Conservation (phyloP, 495 filamentous ascomycete species). For the Rhizodiscina lignyota region DNA sequence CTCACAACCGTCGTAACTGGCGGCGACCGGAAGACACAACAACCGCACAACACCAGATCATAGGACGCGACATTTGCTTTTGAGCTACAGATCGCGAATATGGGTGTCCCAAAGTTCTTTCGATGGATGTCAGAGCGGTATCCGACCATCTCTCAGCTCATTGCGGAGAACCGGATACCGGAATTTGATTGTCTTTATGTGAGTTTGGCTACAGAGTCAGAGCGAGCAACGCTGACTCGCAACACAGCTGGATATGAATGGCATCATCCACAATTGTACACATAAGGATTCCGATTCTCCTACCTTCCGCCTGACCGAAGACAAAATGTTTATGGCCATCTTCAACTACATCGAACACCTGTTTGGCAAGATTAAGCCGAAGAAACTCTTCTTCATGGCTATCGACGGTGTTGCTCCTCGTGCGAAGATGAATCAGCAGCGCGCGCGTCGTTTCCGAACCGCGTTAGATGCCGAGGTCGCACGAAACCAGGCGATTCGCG, state of each 20-base stretch:
- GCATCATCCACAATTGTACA: constrained; percentile 99
- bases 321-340: constrained; percentile 98
- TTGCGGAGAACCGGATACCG: constrained; percentile 96
- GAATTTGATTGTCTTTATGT: constrained; percentile 97
- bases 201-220: constrained; percentile 9
- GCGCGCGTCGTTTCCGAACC: constrained; percentile 86
- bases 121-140: constrained; percentile 98
- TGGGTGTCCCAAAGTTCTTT: constrained; percentile 93
- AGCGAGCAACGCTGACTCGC: constrained; percentile 6
- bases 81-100: constrained; percentile 13
- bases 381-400: constrained; percentile 98
- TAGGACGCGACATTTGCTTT: too few species aligned
- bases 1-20: too few species aligned
- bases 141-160: constrained; percentile 94
- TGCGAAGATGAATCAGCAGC: constrained; percentile 99
- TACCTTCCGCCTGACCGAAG: constrained; percentile 85
- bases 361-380: constrained; percentile 96
- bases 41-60: too few species aligned
- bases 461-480: constrained; percentile 81
- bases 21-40: too few species aligned
- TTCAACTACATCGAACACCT: constrained; percentile 99
- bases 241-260: constrained; percentile 80
- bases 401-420: constrained; percentile 95
- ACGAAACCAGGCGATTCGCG: constrained; percentile 71
- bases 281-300: constrained; percentile 87